Base-by-base conservation (phyloP, 139 green algal genomes). In the Micromonas commoda region DNA sequence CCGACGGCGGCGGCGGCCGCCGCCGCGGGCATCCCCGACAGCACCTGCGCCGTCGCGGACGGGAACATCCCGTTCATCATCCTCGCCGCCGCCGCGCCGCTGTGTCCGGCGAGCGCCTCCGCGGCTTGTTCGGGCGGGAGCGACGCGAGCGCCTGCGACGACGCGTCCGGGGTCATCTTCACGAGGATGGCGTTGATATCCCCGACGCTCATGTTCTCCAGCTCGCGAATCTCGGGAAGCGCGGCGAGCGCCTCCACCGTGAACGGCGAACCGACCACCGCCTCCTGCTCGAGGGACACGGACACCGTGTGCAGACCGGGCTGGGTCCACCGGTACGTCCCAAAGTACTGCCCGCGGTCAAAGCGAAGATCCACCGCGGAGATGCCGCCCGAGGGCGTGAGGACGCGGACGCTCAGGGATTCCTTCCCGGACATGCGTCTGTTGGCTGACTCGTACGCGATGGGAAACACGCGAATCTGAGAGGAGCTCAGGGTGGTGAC, bases 281-380 rank as follows among this genome's bases (percentile, higher is more conserved):
- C 54, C 39, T 78, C 54, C 39, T 69, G 54, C 20, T 68, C 53
- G 5, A 78, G 53, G n/a, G 32, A 57, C 24, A 78, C 72, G 24
- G 31, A 61, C 23, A 78, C 28, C 19, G 72, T 78, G 72, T 78
- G 72, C 32, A 45, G 53, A 52, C 72, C 72, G 31, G 53, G 20
- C 53, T 78, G 72, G 24, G 72, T 69, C 72, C 72, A 78, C 3
- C 24, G 35, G 51, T 75, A 75, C 24, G 37, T n/a, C 13, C 68
- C 68, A 1, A 28, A 37, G 29, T 75, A 75, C 23, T 20, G 19
- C 20, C 68, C 68, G 13, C 61, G 35, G 13, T 32, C 35, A 24
- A 75, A 75, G 37, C 5, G 32, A 3, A 75, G 21, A 33, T 75
- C 38, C 1, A 75, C 68, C 21, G 37, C 31, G 68, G 21, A 34